Conservation (phyloP, 345 rosid species). For the Aquilaria malaccensis region DNA sequence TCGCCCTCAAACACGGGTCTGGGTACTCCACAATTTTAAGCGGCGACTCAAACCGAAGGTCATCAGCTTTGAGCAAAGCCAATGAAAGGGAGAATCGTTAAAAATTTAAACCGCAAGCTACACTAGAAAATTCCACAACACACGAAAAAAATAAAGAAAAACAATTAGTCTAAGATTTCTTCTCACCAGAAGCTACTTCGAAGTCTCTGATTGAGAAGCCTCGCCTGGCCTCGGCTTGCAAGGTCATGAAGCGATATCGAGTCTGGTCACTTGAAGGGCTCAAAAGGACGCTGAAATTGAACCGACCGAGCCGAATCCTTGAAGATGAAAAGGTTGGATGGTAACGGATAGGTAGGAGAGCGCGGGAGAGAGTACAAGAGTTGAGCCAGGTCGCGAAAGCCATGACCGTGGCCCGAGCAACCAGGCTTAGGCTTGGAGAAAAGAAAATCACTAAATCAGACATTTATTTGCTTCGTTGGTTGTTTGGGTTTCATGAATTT, state of each 20-base stretch:
- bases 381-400: conserved; percentile 32
- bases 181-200: conserved; percentile 45
- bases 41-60: conserved; percentile 69
- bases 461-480: no score
- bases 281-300: conserved; percentile 23
- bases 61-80: conserved; percentile 34
- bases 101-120: not conserved
- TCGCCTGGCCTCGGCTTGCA: conserved; percentile 43
- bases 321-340: conserved; percentile 19
- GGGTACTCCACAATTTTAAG: conserved; percentile 82
- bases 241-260: conserved; percentile 16
- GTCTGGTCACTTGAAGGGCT: conserved; percentile 21
- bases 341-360: conserved; percentile 21
- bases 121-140: not conserved
- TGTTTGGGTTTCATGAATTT: no score
- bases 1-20: conserved; percentile 69
- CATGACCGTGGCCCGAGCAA: conserved; percentile 22
- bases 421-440: no score
- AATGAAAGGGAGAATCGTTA: not conserved
- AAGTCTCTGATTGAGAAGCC: conserved; percentile 26
- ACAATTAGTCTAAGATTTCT: not conserved
- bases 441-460: no score
- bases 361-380: conserved; percentile 26
- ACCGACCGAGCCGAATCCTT: conserved; percentile 8
- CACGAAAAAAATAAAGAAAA: not conserved